phyloP scores from a whole-genome alignment of 805 yeast species.

The Ogataea siamensis region DNA sequence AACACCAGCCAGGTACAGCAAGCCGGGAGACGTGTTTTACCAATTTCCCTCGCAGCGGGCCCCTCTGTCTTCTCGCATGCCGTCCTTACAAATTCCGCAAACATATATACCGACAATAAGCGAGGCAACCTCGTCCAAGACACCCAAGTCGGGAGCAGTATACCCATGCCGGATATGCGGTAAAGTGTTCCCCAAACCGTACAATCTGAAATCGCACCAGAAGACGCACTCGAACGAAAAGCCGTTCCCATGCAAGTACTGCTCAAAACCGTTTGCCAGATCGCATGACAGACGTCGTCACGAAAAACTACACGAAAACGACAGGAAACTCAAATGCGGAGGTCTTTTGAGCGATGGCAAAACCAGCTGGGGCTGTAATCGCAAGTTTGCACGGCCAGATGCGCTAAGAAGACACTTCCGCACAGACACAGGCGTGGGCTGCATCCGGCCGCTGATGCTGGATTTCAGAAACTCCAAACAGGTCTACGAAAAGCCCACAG shows the following conservation, averaged over 20 bases:
- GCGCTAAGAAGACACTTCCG: conserved; percentile 75
- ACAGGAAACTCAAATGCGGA: conserved; percentile 64
- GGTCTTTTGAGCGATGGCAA: conserved; percentile 56
- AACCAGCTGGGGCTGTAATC: conserved; percentile 74
- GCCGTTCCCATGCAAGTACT: conserved; percentile 63
- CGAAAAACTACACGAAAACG: conserved; percentile 72
- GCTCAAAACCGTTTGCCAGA: conserved; percentile 70
- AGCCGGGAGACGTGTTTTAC: not conserved
- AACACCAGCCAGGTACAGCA: not conserved
- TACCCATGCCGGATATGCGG: conserved; percentile 44
- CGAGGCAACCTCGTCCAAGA: not conserved
- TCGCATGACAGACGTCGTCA: conserved; percentile 77
- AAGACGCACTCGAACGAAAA: conserved; percentile 61
- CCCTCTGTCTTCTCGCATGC: conserved; percentile 1
- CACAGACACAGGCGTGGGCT: conserved; percentile 70
- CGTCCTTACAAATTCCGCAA: not conserved
- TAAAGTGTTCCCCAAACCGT: conserved; percentile 46
- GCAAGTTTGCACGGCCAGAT: conserved; percentile 72
- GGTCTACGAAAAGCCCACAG: conserved; percentile 1
- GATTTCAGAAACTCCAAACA: conserved; percentile 39
- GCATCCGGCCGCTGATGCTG: conserved; percentile 62
- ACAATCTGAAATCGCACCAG: conserved; percentile 49
- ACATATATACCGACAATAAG: not conserved
- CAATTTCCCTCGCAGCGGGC: not conserved
- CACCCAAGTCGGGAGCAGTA: conserved; percentile 10